phyloP scores from a whole-genome alignment of 176 grass and related monocot species.

The Secale cereale region DNA sequence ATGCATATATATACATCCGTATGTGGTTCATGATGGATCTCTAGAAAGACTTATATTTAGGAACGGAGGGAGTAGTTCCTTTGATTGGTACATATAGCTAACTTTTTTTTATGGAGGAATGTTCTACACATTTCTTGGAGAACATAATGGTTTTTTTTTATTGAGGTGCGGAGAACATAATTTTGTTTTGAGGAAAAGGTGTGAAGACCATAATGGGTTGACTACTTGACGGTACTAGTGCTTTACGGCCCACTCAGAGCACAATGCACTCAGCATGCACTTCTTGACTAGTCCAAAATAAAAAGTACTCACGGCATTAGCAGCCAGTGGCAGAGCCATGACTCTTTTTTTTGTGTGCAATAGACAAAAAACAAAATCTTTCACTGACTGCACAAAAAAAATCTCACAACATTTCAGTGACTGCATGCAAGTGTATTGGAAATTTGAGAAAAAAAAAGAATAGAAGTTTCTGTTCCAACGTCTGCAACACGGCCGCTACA shows the following conservation, averaged over 20 bases:
- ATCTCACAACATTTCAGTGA: too few species aligned
- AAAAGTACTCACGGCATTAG: too few species aligned
- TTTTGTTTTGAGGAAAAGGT: too few species aligned
- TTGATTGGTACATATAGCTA: slow-evolving; percentile 17
- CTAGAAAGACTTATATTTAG: too few species aligned
- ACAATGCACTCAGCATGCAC: not conserved
- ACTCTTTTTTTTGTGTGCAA: not conserved
- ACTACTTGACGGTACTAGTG: not conserved
- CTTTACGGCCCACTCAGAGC: not conserved
- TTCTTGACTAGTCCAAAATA: not conserved
- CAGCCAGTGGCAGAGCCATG: not conserved
- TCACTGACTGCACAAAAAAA: not conserved
- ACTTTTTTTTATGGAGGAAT: not conserved
- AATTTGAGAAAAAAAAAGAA: not conserved
- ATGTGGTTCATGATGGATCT: too few species aligned
- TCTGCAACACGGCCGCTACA: slow-evolving; percentile 22
- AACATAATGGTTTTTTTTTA: not conserved
- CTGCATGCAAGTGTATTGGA: not conserved
- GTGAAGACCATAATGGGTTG: not conserved
- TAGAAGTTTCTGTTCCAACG: slow-evolving; percentile 19
- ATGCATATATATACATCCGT: too few species aligned
- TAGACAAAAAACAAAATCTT: not conserved
- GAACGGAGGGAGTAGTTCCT: too few species aligned
- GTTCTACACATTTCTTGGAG: not conserved
- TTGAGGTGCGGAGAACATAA: not conserved